Evolutionary conservation across 2,329 filamentous ascomycete genomes (phyloP).

Genomic region (Phialemoniopsis sp.): DNA sequence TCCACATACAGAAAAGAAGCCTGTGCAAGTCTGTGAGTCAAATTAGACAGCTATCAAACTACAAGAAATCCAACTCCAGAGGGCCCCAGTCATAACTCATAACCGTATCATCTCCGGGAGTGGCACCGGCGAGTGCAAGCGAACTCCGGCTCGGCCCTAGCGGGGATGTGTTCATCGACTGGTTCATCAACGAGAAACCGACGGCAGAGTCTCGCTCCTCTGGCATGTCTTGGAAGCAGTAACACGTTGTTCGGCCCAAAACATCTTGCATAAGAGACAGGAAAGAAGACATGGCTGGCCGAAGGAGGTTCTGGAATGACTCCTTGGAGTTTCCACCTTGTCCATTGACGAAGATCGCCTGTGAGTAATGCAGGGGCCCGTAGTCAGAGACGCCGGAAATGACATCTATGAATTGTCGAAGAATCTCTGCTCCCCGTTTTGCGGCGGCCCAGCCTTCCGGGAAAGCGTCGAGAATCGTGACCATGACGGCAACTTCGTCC

Average conservation of each 20-base stretch:
- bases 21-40: no score
- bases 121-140: conserved; percentile 5
- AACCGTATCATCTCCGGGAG: conserved; percentile 4
- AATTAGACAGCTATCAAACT: no score
- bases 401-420: conserved; percentile 22
- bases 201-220: conserved; percentile 6
- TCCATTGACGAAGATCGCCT: conserved; percentile 1
- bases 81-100: conserved; percentile 10
- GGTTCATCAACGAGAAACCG: no score
- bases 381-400: conserved; percentile 12
- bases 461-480: conserved; percentile 31
- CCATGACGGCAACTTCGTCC: conserved; percentile 27
- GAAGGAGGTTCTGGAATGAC: conserved; percentile 12
- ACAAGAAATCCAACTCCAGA: conserved; percentile 10
- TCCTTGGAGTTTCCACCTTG: conserved; percentile 10
- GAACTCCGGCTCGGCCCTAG: conserved; percentile 1
- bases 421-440: conserved; percentile 25
- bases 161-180: not conserved
- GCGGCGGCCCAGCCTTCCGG: conserved; percentile 26
- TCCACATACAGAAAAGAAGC: no score
- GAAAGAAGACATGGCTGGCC: conserved; percentile 14
- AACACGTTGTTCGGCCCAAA: conserved; percentile 25
- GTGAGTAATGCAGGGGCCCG: conserved; percentile 1
- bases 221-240: conserved; percentile 11
- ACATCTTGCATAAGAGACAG: conserved; percentile 23